These are phyloP conservation scores for Sugiyamaella xylanicola DNA, from an alignment of 1,139 yeast genomes.

Conservation along the genomic window DNA sequence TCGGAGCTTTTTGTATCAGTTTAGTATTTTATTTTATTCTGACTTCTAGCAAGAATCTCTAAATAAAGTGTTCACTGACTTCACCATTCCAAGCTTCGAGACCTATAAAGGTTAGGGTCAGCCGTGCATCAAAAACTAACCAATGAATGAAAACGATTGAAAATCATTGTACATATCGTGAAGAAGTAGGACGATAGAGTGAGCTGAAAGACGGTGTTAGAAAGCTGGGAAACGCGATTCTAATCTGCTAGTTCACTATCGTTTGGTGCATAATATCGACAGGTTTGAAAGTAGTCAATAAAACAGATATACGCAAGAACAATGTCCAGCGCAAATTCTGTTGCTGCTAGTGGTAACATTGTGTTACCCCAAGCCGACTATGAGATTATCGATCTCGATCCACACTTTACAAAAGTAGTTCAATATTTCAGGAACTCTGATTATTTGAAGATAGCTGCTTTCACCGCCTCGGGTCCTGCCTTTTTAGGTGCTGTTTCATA, in stretches of 20 bases:
- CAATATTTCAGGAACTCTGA: conserved; percentile 73
- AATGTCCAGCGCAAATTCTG: conserved; percentile 8
- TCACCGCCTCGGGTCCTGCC: conserved; percentile 65
- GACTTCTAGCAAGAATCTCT: no score
- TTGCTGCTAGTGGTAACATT: conserved; percentile 32
- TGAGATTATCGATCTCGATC: conserved; percentile 72
- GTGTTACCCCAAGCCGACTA: conserved; percentile 41
- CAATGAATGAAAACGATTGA: conserved; percentile 17
- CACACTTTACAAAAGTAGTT: conserved; percentile 71
- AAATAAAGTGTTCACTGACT: no score
- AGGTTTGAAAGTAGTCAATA: background rate
- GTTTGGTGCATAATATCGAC: background rate
- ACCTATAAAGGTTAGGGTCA: conserved; percentile 3
- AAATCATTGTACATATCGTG: conserved; percentile 8
- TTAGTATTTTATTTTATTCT: no score
- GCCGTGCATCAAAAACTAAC: conserved; percentile 7
- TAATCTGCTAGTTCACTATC: background rate
- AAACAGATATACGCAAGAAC: background rate
- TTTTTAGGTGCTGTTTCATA: conserved; percentile 63
- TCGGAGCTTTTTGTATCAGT: no score
- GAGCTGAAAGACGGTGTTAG: background rate
- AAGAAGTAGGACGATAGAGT: background rate
- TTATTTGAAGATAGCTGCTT: conserved; percentile 63
- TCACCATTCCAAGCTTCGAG: background rate
- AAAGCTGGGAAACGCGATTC: background rate